Base-by-base conservation (phyloP, 805 yeast genomes). In the Kregervanrija delftensis region DNA sequence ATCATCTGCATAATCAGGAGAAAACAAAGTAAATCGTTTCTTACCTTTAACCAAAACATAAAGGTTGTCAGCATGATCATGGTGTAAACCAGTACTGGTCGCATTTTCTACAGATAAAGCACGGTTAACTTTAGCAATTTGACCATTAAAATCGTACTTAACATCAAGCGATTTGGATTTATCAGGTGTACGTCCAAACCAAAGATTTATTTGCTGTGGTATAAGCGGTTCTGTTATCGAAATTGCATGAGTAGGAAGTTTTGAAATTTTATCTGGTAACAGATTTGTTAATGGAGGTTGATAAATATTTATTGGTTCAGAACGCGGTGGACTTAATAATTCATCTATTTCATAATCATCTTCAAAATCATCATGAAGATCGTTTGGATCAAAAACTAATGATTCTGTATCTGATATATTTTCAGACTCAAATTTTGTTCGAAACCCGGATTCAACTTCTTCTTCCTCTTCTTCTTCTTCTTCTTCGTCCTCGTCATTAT, bases 11-110 rank as follows among this genome's bases (percentile, higher is more conserved):
- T 79, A 85, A 22, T 65, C 64, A 1, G 93, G 91, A 5, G 81
- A 67, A 55, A 72, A 82, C 5, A 84, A 53, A 0, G 90, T 83
- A 59, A 84, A 84, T 48, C 89, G 58, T 54, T 84, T 84, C 8
- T 53, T 56, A 0, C 91, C 93, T 28, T 70, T 62, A 1, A 78
- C 56, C 1, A 84, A 75, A 4, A 83, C 67, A 57, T 84, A 84
- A 33, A 84, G 63, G 54, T 84, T 84, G 56, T 83, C 90, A 1
- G 90, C 86, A 61, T 83, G 90, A 58, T 84, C 91, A 58, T 84
- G 91, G 53, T 84, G 91, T 11, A 84, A 63, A 0, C 91, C 91
- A 1, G 89, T 81, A 0, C 88, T 81, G 1, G 80, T 68, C 1
- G 69, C 67, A n/a, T 52, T 52, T n/a, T 16, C 13, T 1, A 76